Conservation (phyloP, 768 basidiomycete species). For the Jaapia argillacea region DNA sequence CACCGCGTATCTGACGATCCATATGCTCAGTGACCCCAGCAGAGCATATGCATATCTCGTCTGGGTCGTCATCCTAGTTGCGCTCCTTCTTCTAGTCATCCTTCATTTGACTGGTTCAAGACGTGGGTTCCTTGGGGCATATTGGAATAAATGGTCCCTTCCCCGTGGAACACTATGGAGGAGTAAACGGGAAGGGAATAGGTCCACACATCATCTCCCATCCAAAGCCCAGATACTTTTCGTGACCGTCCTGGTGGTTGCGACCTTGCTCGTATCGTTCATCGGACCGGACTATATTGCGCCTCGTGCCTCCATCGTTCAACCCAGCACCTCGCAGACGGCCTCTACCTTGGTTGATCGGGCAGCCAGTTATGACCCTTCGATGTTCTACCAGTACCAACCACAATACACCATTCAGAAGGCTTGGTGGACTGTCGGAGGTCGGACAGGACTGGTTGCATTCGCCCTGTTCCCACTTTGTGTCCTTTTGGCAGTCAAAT, state of each 20-base stretch:
- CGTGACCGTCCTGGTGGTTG: constrained; percentile 31
- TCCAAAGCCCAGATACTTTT: constrained; percentile 55
- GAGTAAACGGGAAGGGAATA: constrained; percentile 27
- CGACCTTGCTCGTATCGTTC: constrained; percentile 37
- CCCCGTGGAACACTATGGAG: constrained; percentile 45
- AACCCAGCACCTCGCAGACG: constrained; percentile 18
- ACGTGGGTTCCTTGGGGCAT: constrained; percentile 35
- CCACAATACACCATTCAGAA: constrained; percentile 56
- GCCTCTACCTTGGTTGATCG: constrained; percentile 6
- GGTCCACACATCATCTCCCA: constrained; percentile 31
- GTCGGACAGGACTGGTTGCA: constrained; percentile 56
- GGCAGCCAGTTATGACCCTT: constrained; percentile 15
- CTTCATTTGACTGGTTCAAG: constrained; percentile 33
- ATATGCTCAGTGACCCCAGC: constrained; percentile 39
- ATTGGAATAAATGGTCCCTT: constrained; percentile 50
- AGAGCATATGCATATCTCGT: constrained; percentile 49
- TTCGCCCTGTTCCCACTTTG: constrained; percentile 67
- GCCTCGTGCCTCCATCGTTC: constrained; percentile 36
- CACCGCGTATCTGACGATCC: constrained; percentile 45
- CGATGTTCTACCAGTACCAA: constrained; percentile 25
- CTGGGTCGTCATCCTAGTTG: constrained; percentile 40
- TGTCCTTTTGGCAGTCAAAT: constrained; percentile 61
- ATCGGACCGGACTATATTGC: constrained; percentile 63
- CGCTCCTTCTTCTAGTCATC: constrained; percentile 29
- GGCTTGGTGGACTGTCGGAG: constrained; percentile 64